Evolutionary conservation across 345 rosid species (phyloP).

Genomic region (Jatropha curcas): DNA sequence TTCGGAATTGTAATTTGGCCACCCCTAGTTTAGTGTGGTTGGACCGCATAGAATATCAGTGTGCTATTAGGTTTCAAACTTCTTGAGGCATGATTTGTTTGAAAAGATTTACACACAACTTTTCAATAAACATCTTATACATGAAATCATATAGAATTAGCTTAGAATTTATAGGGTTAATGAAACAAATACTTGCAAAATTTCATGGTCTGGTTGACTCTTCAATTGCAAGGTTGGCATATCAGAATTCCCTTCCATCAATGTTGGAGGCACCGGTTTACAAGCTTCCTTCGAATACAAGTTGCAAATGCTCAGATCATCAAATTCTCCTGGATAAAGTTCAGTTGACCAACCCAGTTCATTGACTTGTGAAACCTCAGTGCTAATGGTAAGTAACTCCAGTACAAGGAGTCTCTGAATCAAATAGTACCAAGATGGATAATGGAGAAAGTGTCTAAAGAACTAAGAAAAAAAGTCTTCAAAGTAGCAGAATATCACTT

Average conservation of each 20-base stretch:
- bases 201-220: constrained; percentile 47
- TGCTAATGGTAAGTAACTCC: constrained; percentile 51
- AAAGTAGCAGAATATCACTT: neutral
- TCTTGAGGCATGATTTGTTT: neutral
- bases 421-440: constrained; percentile 20
- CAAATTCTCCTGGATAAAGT: constrained; percentile 77
- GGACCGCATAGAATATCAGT: neutral
- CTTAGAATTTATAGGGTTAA: neutral
- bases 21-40: too few species aligned
- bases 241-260: constrained; percentile 40
- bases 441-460: constrained; percentile 1
- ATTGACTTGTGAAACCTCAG: constrained; percentile 42
- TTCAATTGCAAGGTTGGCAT: constrained; percentile 30
- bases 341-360: constrained; percentile 56
- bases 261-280: constrained; percentile 48
- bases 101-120: neutral
- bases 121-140: neutral
- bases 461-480: neutral
- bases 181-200: constrained; percentile 53
- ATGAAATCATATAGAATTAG: neutral
- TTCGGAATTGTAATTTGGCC: too few species aligned
- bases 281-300: constrained; percentile 45
- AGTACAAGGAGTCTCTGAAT: constrained; percentile 58
- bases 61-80: neutral
- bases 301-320: constrained; percentile 53